Evolutionary conservation across 1,139 yeast species (phyloP).

Genomic region (Yamadazyma atmosphaerica): DNA sequence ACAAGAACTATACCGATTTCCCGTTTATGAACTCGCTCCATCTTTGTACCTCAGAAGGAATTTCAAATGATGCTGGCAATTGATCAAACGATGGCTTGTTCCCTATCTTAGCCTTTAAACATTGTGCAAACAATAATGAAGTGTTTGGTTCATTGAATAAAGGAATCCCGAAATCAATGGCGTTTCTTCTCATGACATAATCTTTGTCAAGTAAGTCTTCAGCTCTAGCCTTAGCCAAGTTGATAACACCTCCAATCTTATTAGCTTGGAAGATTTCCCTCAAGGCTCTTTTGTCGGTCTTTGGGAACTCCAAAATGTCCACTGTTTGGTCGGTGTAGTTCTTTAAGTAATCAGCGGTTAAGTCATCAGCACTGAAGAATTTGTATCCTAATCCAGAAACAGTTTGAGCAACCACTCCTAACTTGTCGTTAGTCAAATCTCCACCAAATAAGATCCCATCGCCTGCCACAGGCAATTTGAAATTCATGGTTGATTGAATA

Average conservation of each 20-base stretch:
- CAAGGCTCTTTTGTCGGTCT: conserved; percentile 86
- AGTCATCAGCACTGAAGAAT: conserved; percentile 72
- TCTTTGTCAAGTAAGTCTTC: conserved; percentile 82
- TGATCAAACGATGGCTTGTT: conserved; percentile 47
- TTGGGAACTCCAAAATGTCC: conserved; percentile 83
- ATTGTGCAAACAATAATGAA: conserved; percentile 80
- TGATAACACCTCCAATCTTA: conserved; percentile 84
- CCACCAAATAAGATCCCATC: conserved; percentile 92
- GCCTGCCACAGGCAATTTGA: conserved; percentile 89
- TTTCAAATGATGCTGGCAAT: conserved; percentile 46
- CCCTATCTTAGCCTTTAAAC: conserved; percentile 73
- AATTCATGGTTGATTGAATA: conserved; percentile 95
- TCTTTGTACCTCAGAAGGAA: conserved; percentile 85
- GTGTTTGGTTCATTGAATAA: conserved; percentile 96
- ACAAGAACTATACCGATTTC: conserved; percentile 72
- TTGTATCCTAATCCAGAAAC: conserved; percentile 78
- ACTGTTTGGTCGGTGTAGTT: conserved; percentile 49
- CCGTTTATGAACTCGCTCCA: conserved; percentile 98
- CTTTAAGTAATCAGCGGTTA: conserved; percentile 67
- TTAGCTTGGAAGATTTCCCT: conserved; percentile 89
- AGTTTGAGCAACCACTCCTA: conserved; percentile 71
- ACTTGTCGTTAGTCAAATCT: conserved; percentile 68
- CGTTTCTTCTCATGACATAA: conserved; percentile 97
- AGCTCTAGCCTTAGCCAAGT: conserved; percentile 88
- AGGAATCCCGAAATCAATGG: conserved; percentile 96